phyloP scores from a whole-genome alignment of 1,284 basidiomycete species.

The Cutaneotrichosporon mucoides region DNA sequence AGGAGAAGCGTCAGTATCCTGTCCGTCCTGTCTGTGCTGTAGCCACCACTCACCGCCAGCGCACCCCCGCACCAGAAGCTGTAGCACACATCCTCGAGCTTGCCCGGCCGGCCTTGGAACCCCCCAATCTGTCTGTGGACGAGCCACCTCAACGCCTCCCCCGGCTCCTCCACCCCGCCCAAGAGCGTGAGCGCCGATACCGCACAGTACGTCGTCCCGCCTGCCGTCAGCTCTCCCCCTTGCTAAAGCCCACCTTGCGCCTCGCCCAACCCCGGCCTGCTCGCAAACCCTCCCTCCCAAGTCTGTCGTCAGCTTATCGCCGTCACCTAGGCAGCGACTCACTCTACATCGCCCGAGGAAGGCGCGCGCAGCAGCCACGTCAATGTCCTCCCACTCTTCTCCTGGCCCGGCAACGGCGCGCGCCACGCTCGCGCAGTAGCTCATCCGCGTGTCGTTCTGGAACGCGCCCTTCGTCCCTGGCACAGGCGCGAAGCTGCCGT shows the following conservation, averaged over 20 bases:
- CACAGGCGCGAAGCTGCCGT: conserved; percentile 81
- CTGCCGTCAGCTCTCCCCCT: conserved; percentile 48
- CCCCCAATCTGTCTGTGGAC: conserved; percentile 72
- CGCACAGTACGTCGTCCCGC: conserved; percentile 90
- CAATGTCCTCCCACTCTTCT: conserved; percentile 59
- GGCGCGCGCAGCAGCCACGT: not conserved
- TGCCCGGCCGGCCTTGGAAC: conserved; percentile 79
- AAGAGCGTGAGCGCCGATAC: conserved; percentile 67
- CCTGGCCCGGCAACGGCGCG: conserved; percentile 31
- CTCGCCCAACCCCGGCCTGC: conserved; percentile 69
- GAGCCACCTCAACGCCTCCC: conserved; percentile 64
- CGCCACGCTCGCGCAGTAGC: conserved; percentile 72
- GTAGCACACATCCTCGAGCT: conserved; percentile 84
- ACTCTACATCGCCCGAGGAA: conserved; percentile 67
- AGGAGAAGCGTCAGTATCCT: not conserved
- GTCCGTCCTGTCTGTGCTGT: too few relatives aligned
- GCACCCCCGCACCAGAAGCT: conserved; percentile 89
- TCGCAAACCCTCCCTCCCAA: conserved; percentile 89
- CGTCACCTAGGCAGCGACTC: not conserved
- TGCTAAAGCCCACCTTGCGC: conserved; percentile 66
- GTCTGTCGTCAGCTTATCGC: conserved; percentile 54
- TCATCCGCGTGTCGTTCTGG: conserved; percentile 58
- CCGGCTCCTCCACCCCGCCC: conserved; percentile 5
- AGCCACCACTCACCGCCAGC: conserved; percentile 57
- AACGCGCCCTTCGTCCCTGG: conserved; percentile 42